A percentile compares a stretch with the other conserved stretches of the same genome.
Evolutionary conservation across 2,329 filamentous ascomycete genomes (phyloP).

Genomic region (Pyricularia grisea): DNA sequence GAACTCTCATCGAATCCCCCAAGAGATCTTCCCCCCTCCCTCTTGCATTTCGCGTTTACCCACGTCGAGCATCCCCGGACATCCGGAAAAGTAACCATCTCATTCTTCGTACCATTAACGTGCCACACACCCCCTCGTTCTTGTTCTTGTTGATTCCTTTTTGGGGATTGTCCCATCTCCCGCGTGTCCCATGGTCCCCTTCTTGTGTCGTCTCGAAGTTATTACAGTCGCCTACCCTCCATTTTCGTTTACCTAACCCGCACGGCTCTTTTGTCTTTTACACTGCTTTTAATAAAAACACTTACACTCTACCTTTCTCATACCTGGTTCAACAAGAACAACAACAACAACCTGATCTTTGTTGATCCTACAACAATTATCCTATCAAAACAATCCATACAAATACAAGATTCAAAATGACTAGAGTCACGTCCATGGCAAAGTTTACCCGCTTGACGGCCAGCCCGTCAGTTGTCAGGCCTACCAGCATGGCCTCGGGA

Average conservation of each 20-base stretch:
- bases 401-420: conserved; percentile 33
- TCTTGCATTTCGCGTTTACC: not conserved
- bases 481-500: conserved; percentile 21
- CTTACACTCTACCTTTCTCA: not conserved
- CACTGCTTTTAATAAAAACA: not conserved
- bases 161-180: not conserved
- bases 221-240: not conserved
- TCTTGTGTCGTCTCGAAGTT: not conserved
- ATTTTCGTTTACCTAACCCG: not conserved
- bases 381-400: not conserved
- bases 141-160: not conserved
- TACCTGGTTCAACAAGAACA: not conserved
- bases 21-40: not conserved
- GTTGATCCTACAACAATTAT: not conserved
- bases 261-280: not conserved
- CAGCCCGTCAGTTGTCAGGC: conserved; percentile 25
- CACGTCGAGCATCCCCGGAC: conserved; percentile 4
- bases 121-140: not conserved
- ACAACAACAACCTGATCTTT: not conserved
- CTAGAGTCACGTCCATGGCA: conserved; percentile 38
- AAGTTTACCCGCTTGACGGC: conserved; percentile 39
- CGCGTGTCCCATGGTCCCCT: not conserved
- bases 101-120: not conserved
- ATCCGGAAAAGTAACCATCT: conserved; percentile 2
- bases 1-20: not conserved